Evolutionary conservation across 352 stramenopile species (phyloP), one percentile per base, ranked within the genome.

Genomic region (Phytophthora crassamura): DNA sequence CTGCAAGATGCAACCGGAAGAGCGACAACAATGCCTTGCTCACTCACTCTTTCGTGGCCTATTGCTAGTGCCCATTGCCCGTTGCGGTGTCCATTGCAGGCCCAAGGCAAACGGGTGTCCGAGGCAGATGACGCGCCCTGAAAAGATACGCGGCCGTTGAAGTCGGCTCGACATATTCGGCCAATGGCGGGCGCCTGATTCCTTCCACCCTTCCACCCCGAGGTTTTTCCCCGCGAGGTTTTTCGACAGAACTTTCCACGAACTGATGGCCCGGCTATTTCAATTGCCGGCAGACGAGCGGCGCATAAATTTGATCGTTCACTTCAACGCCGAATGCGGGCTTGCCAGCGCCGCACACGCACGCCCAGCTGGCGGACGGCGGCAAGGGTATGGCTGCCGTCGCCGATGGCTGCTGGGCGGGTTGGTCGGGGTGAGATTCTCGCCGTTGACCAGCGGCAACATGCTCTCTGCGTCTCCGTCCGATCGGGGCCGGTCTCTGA

Each of bases 221-320:
- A 61, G 59, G 59, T 62, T 68, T 62, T 62, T 64, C n/a, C 55
- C 2, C 15, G 8, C 47, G 32, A 57, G 47, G 56, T 61, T 61
- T 49, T 42, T 51, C 30, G 2, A 47, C 46, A 42, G 68, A 80
- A 77, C 38, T 75, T 80, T 80, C 68, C 59, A 67, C 72, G 72
- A 80, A 80, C 41, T 25, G 15, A n/a, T 46, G 67, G 14, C 67
- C 56, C 28, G 50, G 56, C 57, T 45, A 10, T 70, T 25, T 1
- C 3, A 1, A 25, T 25, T 25, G 22, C 22, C 22, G 22, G 22
- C 22, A 25, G 22, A 25, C 22, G 40, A 32, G n/a, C 53, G 9
- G 16, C 10, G n/a, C 38, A 56, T 28, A 70, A 70, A 68, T 60
- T 65, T 49, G 22, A 25, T 25, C 49, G 34, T 33, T 22, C 57